Evolutionary conservation across 192 early-diverging fungal species (phyloP), one percentile per base, ranked within the genome.

Genomic region (Jimgerdemannia flammicorona): DNA sequence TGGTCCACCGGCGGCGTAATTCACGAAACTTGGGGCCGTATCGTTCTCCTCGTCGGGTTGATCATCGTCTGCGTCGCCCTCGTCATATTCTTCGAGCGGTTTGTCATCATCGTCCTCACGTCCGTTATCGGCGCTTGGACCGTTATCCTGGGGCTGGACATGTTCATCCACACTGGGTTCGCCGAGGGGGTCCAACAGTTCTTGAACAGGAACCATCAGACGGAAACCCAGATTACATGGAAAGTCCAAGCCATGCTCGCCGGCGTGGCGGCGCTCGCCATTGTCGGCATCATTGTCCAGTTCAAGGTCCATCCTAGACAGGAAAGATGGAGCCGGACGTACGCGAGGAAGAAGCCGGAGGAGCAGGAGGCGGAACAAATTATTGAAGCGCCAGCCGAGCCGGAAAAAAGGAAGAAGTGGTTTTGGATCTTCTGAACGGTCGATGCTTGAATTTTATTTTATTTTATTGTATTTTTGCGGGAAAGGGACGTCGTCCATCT

Each of bases 11-110:
- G 84, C 43, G 91, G 93, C 4, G 70, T 93, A 39, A 93, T 93
- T 74, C 83, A 87, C 1, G 79, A 83, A 11, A 85, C 85, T 18
- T 81, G 82, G 74, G 93, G 92, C 43, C 88, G 90, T 70, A 89
- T 88, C 63, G 74, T 96, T 71, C 89, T 95, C 43, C 91, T 95
- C 68, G 80, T 91, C 66, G 88, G 75, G 20, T 79, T 90, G 29
- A 80, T 87, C 4, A 71, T 93, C 49, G 76, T 89, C 54, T 90
- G 91, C 76, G 85, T 89, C n/a, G 67, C 94, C 7, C 76, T 87
- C 7, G 90, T 90, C 43, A 85, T 90, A 73, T 91, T 88, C 68
- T 70, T 88, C 72, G 88, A 92, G 79, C 68, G 66, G 29, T 83
- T 75, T 67, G 69, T 69, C 41, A 78, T 90, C 4, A 84, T 91